A percentile compares a stretch with the other conserved stretches of the same genome.
These are phyloP conservation scores for Monosporascus sp. DNA, from an alignment of 2,329 filamentous ascomycete genomes.

Conservation along the genomic window DNA sequence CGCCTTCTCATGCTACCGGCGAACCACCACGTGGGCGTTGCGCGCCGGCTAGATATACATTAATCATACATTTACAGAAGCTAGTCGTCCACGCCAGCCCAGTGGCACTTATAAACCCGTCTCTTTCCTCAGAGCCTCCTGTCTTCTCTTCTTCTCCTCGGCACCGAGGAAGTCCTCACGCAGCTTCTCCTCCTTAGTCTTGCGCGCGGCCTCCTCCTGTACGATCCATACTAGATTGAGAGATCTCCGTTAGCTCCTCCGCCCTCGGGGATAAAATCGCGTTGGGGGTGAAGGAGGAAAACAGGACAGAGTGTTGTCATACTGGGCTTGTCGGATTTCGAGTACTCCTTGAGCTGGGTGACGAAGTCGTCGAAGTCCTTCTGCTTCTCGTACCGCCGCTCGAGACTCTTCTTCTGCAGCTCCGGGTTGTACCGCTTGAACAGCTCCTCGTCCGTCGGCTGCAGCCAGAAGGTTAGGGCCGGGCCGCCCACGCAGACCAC, in stretches of 20 bases:
- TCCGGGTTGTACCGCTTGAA: conserved; percentile 92
- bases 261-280: neutral
- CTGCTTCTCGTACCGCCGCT: conserved; percentile 67
- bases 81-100: too few species aligned
- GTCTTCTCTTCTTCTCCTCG: conserved; percentile 33
- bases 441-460: conserved; percentile 85
- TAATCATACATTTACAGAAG: neutral
- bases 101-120: conserved; percentile 13
- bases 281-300: neutral
- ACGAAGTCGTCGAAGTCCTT: conserved; percentile 91
- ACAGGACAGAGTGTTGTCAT: conserved; percentile 29
- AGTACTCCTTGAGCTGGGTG: conserved; percentile 74
- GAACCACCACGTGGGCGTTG: neutral
- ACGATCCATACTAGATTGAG: conserved; percentile 37
- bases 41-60: neutral
- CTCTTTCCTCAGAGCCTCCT: conserved; percentile 36
- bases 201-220: conserved; percentile 33
- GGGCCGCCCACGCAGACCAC: conserved; percentile 77
- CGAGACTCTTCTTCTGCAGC: conserved; percentile 81
- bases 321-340: conserved; percentile 90
- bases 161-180: conserved; percentile 27
- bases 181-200: conserved; percentile 28
- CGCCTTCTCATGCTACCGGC: neutral
- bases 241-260: conserved; percentile 6
- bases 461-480: conserved; percentile 71